Conservation (phyloP, 2,329 filamentous ascomycete species). For the Zymoseptoria tritici region DNA sequence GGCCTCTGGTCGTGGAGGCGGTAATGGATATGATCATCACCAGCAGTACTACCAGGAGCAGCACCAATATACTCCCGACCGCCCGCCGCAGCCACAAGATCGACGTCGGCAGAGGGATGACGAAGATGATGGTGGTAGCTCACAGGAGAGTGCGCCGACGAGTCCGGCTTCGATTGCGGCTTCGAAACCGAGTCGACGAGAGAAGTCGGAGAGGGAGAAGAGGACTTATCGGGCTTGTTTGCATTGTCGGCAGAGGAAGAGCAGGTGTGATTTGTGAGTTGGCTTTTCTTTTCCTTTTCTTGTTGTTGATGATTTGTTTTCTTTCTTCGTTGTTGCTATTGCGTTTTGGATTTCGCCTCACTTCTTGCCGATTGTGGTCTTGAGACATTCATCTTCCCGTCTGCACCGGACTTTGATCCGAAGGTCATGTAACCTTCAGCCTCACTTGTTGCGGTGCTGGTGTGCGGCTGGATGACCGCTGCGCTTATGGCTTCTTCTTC, state of each 20-base stretch:
- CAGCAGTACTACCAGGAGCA: background rate
- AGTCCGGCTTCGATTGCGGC: background rate
- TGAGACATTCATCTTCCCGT: background rate
- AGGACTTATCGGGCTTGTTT: conserved; percentile 28
- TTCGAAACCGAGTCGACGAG: background rate
- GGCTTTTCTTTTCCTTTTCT: background rate
- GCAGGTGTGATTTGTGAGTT: conserved; percentile 29
- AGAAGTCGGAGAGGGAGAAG: conserved; percentile 26
- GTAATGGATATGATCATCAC: background rate
- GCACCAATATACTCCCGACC: no score
- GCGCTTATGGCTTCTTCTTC: background rate
- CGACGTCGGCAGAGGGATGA: background rate
- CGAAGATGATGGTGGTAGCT: background rate
- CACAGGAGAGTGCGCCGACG: background rate
- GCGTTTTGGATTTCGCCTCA: background rate
- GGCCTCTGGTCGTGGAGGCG: background rate
- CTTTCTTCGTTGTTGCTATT: background rate
- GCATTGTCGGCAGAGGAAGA: conserved; percentile 29
- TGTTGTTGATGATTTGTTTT: background rate
- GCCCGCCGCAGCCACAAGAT: background rate
- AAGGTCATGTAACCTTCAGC: background rate
- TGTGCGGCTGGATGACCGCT: background rate
- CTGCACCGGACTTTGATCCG: background rate
- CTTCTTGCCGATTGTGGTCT: background rate
- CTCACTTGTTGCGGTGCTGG: conserved; percentile 1